Conservation (phyloP, 352 stramenopile species). For the Globisporangium paroecandrum region DNA sequence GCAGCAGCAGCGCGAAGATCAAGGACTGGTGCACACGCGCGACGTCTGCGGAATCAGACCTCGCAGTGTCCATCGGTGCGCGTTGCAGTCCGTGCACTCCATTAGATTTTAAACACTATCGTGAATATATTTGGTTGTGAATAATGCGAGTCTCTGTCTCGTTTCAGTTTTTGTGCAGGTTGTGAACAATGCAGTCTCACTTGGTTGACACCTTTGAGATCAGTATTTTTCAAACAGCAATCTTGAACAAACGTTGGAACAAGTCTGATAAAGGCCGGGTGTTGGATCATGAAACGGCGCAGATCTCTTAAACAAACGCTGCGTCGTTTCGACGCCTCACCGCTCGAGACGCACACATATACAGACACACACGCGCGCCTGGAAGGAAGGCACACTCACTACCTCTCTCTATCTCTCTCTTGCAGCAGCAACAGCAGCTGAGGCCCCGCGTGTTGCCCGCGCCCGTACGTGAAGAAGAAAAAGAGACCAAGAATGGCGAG, state of each 20-base stretch:
- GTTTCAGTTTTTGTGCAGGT: too few relatives aligned
- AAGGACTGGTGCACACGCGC: conserved; percentile 3
- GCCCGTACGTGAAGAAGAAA: background rate
- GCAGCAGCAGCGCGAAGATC: background rate
- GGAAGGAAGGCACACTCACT: too few relatives aligned
- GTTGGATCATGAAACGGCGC: background rate
- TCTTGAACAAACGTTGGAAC: too few relatives aligned
- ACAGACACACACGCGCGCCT: too few relatives aligned
- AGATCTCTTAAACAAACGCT: background rate
- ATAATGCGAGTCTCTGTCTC: background rate
- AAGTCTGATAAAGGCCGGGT: background rate
- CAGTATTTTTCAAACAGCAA: background rate
- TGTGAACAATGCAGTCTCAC: too few relatives aligned
- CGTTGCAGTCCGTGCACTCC: background rate
- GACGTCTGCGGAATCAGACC: background rate
- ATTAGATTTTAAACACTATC: conserved; percentile 6
- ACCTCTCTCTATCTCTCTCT: too few relatives aligned
- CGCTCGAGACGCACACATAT: background rate
- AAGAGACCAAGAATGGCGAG: conserved; percentile 26
- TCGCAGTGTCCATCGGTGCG: background rate
- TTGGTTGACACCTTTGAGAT: background rate
- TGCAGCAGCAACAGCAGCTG: background rate
- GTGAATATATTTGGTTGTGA: conserved; percentile 11
- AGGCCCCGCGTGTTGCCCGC: background rate
- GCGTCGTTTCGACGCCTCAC: conserved; percentile 6